Evolutionary conservation across 306 rosid genomes (phyloP).

Genomic region (Fragaria iinumae): DNA sequence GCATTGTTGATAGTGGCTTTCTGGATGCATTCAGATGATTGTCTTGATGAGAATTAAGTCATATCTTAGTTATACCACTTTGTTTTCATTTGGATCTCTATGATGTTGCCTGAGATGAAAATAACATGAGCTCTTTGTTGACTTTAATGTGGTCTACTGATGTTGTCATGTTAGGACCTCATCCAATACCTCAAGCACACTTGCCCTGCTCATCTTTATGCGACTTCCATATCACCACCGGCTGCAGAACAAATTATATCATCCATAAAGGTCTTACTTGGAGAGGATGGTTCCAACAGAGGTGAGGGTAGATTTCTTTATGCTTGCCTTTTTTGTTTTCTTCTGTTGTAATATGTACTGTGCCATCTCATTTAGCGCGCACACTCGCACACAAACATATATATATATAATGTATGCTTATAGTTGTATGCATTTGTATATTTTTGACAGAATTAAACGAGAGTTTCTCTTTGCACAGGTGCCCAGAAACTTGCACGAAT

Average conservation of each 20-base stretch:
- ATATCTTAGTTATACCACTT: not conserved
- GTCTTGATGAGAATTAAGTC: not conserved
- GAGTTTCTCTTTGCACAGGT: slow-evolving; percentile 33
- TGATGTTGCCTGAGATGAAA: not conserved
- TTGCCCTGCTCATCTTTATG: slow-evolving; percentile 93
- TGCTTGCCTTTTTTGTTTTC: slow-evolving; percentile 1
- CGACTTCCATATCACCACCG: slow-evolving; percentile 91
- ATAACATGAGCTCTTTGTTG: not conserved
- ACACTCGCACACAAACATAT: too few relatives aligned
- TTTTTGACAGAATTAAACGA: not conserved
- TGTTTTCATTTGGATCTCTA: not conserved
- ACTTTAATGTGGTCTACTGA: slow-evolving; percentile 7
- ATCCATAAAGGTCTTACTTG: slow-evolving; percentile 71
- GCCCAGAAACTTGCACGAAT: slow-evolving; percentile 85
- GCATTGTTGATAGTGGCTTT: slow-evolving; percentile 2
- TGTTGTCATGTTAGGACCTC: slow-evolving; percentile 52
- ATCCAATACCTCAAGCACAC: slow-evolving; percentile 68
- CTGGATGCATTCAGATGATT: not conserved
- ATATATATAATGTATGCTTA: not conserved
- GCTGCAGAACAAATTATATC: slow-evolving; percentile 90
- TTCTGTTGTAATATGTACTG: not conserved
- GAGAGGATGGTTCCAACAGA: slow-evolving; percentile 93
- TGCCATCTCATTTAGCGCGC: not conserved
- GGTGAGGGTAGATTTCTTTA: slow-evolving; percentile 38
- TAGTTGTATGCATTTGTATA: not conserved